These are phyloP conservation scores for Russula vinacea DNA, from an alignment of 768 basidiomycete species.

Conservation along the genomic window DNA sequence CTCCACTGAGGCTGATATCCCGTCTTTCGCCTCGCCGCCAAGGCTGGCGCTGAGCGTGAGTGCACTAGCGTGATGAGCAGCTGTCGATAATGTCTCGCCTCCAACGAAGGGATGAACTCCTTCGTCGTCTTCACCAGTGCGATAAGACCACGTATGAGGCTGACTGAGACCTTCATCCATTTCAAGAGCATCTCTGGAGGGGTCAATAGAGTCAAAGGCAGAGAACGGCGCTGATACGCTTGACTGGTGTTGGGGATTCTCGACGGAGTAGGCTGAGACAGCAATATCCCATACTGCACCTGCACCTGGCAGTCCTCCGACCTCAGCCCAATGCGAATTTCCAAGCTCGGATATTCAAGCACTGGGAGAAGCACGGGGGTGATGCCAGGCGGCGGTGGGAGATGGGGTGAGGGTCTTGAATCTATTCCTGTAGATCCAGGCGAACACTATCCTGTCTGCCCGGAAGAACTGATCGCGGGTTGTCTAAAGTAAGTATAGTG, in stretches of 20 bases:
- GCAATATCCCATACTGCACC: too few species aligned
- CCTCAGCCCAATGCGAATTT: too few species aligned
- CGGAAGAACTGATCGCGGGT: constrained; percentile 19
- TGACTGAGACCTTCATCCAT: constrained; percentile 44
- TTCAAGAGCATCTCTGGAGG: constrained; percentile 54
- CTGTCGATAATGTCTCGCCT: constrained; percentile 73
- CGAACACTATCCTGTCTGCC: constrained; percentile 20
- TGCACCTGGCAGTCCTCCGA: too few species aligned
- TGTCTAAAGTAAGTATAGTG: neutral
- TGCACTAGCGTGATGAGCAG: constrained; percentile 85
- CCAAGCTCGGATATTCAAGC: too few species aligned
- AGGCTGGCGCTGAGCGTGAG: constrained; percentile 85
- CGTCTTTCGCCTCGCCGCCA: constrained; percentile 51
- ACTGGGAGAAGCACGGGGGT: too few species aligned
- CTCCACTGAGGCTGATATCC: constrained; percentile 63
- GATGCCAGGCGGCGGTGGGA: too few species aligned
- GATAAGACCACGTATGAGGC: constrained; percentile 39
- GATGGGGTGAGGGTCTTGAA: too few species aligned
- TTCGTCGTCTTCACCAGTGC: constrained; percentile 58
- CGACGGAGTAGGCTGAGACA: constrained; percentile 53
- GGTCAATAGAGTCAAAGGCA: constrained; percentile 61
- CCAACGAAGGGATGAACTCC: constrained; percentile 59
- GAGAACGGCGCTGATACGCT: constrained; percentile 49
- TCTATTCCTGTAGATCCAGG: constrained; percentile 23
- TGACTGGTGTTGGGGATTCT: constrained; percentile 69